These are phyloP conservation scores for Sparassis latifolia DNA, from an alignment of 1,284 basidiomycete species.

Conservation along the genomic window DNA sequence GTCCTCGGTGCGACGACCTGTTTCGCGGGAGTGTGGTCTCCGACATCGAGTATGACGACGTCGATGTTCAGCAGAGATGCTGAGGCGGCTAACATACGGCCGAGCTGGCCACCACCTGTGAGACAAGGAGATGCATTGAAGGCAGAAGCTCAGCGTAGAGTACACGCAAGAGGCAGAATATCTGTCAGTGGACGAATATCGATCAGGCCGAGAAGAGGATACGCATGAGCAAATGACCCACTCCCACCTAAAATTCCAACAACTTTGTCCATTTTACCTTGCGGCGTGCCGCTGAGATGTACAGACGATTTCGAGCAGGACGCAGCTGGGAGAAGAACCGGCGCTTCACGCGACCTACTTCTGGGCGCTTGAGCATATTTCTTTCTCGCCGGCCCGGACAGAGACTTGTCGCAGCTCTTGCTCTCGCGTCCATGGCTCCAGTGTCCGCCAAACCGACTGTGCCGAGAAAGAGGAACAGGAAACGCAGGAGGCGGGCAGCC, in stretches of 20 bases:
- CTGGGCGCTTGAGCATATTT: neutral
- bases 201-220: neutral
- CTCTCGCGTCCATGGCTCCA: slow-evolving; percentile 12
- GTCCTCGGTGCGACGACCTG: slow-evolving; percentile 66
- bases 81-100: slow-evolving; percentile 93
- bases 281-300: neutral
- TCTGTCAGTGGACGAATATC: too few species aligned
- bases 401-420: neutral
- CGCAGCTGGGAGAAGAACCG: neutral
- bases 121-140: neutral
- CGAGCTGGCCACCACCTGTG: slow-evolving; percentile 89
- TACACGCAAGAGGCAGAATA: too few species aligned
- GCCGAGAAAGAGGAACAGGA: slow-evolving; percentile 29
- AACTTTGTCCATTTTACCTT: slow-evolving; percentile 42
- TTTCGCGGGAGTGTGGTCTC: slow-evolving; percentile 81
- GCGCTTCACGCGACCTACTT: too few species aligned
- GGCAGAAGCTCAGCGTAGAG: too few species aligned
- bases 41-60: slow-evolving; percentile 85
- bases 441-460: slow-evolving; percentile 11
- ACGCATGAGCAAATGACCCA: slow-evolving; percentile 28
- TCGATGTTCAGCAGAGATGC: slow-evolving; percentile 87
- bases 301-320: neutral
- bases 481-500: slow-evolving; percentile 33
- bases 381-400: neutral
- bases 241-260: slow-evolving; percentile 64